Evolutionary conservation across 192 early-diverging fungal species (phyloP).

Genomic region (Piromyces finnis): DNA sequence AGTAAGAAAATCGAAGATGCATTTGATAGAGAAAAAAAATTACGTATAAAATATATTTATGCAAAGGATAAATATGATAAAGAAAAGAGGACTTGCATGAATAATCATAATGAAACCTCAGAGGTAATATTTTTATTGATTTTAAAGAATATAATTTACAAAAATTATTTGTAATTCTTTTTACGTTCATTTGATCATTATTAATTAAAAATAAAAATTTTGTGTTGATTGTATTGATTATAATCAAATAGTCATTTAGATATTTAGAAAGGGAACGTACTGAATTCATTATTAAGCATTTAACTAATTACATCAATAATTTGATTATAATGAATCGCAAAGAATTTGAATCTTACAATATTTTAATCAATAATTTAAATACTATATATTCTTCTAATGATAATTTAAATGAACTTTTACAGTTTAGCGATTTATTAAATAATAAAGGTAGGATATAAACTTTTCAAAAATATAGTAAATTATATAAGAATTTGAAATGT

Average conservation of each 20-base stretch:
- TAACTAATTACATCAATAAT: background rate
- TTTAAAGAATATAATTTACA: no score
- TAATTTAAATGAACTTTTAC: background rate
- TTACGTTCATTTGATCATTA: no score
- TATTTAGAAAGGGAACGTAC: background rate
- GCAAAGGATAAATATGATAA: background rate
- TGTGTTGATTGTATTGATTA: no score
- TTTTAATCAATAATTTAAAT: background rate
- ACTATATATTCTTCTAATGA: background rate
- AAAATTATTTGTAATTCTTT: no score
- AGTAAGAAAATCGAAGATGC: background rate
- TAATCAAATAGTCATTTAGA: background rate
- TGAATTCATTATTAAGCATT: background rate
- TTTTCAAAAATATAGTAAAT: no score
- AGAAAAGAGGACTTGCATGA: background rate
- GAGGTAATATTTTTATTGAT: no score
- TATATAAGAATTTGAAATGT: no score
- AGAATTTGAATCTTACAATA: background rate
- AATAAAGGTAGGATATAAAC: no score
- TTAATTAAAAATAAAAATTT: no score
- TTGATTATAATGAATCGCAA: background rate
- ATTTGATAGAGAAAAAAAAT: background rate
- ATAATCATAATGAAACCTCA: background rate
- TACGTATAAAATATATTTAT: background rate
- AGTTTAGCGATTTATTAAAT: background rate